Percentiles rank a stretch among this genome's conserved stretches.
phyloP scores from a whole-genome alignment of 805 yeast genomes.

The Suhomyces faveliae region DNA sequence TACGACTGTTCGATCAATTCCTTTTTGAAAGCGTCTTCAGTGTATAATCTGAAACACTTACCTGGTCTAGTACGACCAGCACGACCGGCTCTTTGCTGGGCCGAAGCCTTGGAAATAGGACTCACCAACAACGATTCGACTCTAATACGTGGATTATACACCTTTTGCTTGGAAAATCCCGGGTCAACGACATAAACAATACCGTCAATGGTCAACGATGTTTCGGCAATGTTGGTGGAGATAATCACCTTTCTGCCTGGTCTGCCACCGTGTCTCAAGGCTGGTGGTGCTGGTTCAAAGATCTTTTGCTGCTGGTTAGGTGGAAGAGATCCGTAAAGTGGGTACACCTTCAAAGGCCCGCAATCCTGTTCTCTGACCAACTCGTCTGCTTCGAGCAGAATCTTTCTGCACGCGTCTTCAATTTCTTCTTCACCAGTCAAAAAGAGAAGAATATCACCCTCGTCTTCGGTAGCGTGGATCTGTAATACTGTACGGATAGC shows the following conservation, averaged over 20 bases:
- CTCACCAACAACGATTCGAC: slow-evolving; percentile 93
- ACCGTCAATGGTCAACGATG: slow-evolving; percentile 96
- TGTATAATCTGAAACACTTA: slow-evolving; percentile 92
- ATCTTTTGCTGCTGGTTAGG: slow-evolving; percentile 94
- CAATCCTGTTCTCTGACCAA: slow-evolving; percentile 83
- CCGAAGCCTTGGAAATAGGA: slow-evolving; percentile 95
- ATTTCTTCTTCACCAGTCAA: slow-evolving; percentile 97
- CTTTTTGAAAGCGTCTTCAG: slow-evolving; percentile 93
- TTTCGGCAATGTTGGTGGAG: slow-evolving; percentile 95
- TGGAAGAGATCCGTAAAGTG: slow-evolving; percentile 93
- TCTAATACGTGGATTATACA: slow-evolving; percentile 92
- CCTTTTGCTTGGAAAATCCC: slow-evolving; percentile 95
- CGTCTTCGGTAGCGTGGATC: slow-evolving; percentile 94
- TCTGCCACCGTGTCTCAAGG: slow-evolving; percentile 69
- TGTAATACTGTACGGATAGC: slow-evolving; percentile 94
- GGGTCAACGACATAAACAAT: slow-evolving; percentile 97
- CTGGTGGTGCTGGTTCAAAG: slow-evolving; percentile 84
- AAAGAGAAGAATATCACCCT: slow-evolving; percentile 84
- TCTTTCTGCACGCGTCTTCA: slow-evolving; percentile 92
- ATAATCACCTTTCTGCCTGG: slow-evolving; percentile 95
- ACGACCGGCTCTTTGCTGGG: slow-evolving; percentile 99
- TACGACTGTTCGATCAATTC: slow-evolving; percentile 93
- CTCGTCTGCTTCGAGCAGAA: slow-evolving; percentile 85
- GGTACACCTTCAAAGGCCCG: slow-evolving; percentile 88
- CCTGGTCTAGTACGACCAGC: slow-evolving; percentile 99